Base-by-base conservation (phyloP, 148 eudicot genomes). In the Nepenthes gracilis region DNA sequence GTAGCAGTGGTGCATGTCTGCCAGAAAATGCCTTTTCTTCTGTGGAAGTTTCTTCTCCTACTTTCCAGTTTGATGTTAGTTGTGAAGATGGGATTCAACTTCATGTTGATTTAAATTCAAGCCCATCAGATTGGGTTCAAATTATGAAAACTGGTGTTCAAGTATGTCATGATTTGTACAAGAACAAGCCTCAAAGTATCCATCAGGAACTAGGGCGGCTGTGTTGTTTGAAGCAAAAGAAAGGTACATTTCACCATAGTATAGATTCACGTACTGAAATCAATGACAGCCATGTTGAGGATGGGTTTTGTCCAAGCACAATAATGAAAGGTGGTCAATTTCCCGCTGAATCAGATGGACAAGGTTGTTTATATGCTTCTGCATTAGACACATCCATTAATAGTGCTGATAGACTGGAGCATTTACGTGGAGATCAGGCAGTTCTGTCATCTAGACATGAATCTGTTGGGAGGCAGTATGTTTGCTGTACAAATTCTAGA, bases 61-160 rank as follows among this genome's bases (percentile, higher is more conserved):
- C 67, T 57, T 82, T 76, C 32, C 73, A 67, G 59, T 82, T 65
- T 62, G 62, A 74, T 51, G 75, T 75, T 55, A 62, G 69, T 55
- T 66, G 67, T 55, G 81, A 72, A 38, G 78, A 71, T 47, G 86
- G 86, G 45, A 71, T 82, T 57, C 68, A 79, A 68, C 78, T 82
- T 55, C 43, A 34, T 69, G 83, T 82, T 69, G 86, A 82, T 69
- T 67, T 82, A 66, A 70, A 76, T 62, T 69, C 86, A 64, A 79
- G 65, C 48, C 64, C 71, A 36, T 58, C 81, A 69, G 81, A 82
- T 36, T 74, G 80, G 80, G 23, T 64, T 55, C 75, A 64, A 45
- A 76, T 68, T 55, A 43, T 79, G 62, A 72, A 74, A 61, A 53
- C 59, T 57, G 75, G 59, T 60, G 65, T 79, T 57, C 66, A 61